Evolutionary conservation across 208 protist genomes (phyloP), one percentile per base, ranked within the genome.

Genomic region (Blechomonas ayalai): DNA sequence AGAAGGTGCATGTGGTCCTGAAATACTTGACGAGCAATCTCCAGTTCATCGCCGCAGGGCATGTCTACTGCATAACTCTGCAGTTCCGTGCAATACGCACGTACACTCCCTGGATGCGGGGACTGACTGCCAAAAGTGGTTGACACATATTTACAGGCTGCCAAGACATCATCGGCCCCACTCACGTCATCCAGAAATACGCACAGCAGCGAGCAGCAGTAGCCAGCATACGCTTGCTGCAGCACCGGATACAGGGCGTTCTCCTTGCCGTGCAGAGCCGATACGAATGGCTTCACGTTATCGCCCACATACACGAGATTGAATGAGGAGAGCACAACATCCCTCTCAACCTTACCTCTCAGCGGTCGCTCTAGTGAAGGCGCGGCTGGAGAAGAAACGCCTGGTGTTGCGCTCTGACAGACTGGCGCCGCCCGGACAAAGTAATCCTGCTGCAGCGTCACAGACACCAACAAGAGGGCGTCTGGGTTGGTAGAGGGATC

Each of bases 281-380:
- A 12, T 10, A 38, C 25, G 40, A 72, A 16, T n/a, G 46, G n/a
- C 9, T 53, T 38, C 18, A 55, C 36, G 47, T 74, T 68, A 50
- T 45, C 42, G 31, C 64, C 64, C 1, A 69, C 38, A 24, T 59
- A 58, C 6, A 74, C 32, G 13, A 82, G n/a, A 2, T 72, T 51
- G 19, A 76, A 39, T 9, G 59, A 59, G 44, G 63, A 57, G 41
- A 78, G 44, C 43, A 67, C 62, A 13, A 77, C 62, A 27, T 63
- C 26, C 12, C 29, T 26, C 19, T 33, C 34, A 10, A n/a, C 0
- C 3, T 23, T 13, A n/a, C 3, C 37, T 32, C 25, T 29, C 47
- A 37, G 23, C 33, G 32, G 8, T 38, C 12, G 28, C 13, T 41
- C 29, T 36, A 23, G 25, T 13, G 43, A 4, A 19, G 34, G 27